Percentiles rank a stretch among this genome's conserved stretches.
These are phyloP conservation scores for Alternaria burnsii DNA, from an alignment of 2,329 filamentous ascomycete species.

Conservation along the genomic window DNA sequence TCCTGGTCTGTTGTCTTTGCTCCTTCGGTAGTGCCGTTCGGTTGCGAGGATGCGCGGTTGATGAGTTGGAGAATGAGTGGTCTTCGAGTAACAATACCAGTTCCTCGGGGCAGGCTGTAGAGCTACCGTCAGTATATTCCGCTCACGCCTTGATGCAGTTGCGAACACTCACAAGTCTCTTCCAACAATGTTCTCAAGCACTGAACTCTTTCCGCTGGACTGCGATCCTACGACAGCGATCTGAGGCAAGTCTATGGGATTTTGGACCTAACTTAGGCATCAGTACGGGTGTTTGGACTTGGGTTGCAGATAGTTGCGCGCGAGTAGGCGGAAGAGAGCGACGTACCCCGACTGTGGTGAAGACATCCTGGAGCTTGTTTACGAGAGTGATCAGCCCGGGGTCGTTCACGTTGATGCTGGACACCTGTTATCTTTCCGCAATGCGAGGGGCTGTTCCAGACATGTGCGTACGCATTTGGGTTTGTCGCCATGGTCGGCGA, in stretches of 20 bases:
- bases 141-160: conserved; percentile 5
- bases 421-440: conserved; percentile 37
- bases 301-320: conserved; percentile 11
- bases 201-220: conserved; percentile 98
- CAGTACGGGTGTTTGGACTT: conserved; percentile 33
- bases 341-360: conserved; percentile 89
- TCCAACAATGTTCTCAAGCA: conserved; percentile 97
- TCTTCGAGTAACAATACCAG: conserved; percentile 94
- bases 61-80: conserved; percentile 97
- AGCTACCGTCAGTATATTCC: conserved; percentile 36
- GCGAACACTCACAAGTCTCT: conserved; percentile 85
- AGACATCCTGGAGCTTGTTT: conserved; percentile 99
- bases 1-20: conserved; percentile 79
- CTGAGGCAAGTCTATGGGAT: conserved; percentile 98
- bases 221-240: conserved; percentile 98
- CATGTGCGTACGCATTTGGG: conserved; percentile 51
- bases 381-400: conserved; percentile 80
- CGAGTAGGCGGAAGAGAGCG: conserved; percentile 1
- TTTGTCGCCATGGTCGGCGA: conserved; percentile 52
- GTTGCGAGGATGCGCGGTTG: conserved; percentile 74
- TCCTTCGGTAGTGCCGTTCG: conserved; percentile 73
- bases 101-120: conserved; percentile 88
- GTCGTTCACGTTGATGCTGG: conserved; percentile 76
- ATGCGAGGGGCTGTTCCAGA: conserved; percentile 24
- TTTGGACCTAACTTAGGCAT: conserved; percentile 75